These are phyloP conservation scores for Malania oleifera DNA, from an alignment of 164 flowering plant genomes.

Conservation along the genomic window DNA sequence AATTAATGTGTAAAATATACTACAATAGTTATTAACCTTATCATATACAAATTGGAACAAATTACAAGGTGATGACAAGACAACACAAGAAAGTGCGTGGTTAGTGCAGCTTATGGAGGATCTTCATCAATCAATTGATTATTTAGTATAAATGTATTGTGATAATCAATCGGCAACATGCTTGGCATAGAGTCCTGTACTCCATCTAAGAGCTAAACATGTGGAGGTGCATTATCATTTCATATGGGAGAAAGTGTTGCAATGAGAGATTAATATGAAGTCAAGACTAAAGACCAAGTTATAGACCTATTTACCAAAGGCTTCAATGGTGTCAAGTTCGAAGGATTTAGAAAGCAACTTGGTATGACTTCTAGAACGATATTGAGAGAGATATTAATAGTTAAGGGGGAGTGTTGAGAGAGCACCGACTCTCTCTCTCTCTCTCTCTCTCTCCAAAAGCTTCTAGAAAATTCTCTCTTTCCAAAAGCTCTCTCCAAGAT, in stretches of 20 bases:
- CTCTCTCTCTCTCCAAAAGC: too few relatives aligned
- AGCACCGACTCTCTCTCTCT: too few relatives aligned
- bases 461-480: too few relatives aligned
- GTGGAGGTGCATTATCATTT: conserved; percentile 19
- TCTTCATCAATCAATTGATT: conserved; percentile 6
- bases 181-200: conserved; percentile 15
- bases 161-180: conserved; percentile 9
- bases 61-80: too few relatives aligned
- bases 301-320: conserved; percentile 16
- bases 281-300: conserved; percentile 9
- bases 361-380: too few relatives aligned
- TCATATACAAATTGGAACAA: too few relatives aligned
- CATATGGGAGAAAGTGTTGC: conserved; percentile 11
- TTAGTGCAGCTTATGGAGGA: conserved; percentile 10
- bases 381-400: conserved; percentile 3
- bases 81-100: too few relatives aligned
- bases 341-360: too few relatives aligned
- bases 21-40: too few relatives aligned
- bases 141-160: background rate
- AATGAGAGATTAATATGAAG: too few relatives aligned
- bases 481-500: too few relatives aligned
- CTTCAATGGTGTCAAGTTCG: background rate
- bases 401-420: conserved; percentile 17
- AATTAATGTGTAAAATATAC: too few relatives aligned
- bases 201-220: conserved; percentile 18